Evolutionary conservation across 208 protist genomes (phyloP), one percentile per base, ranked within the genome.

Genomic region (Naegleria gruberi): DNA sequence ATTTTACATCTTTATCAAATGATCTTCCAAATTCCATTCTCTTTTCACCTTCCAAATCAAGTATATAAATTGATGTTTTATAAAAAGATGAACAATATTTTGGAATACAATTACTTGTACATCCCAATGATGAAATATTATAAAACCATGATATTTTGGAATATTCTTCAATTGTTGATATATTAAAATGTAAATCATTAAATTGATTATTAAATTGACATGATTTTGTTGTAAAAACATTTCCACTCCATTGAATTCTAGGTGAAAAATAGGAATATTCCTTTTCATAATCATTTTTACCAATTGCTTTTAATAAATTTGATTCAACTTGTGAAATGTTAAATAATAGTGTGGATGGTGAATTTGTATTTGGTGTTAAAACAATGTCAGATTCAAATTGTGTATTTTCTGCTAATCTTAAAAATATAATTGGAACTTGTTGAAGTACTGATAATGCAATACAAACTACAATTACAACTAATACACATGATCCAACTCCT

Each of bases 401-500:
- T 6, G 42, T 43, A 44, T 41, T 43, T 44, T 83, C 77, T 43
- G 77, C 77, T 26, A 83, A 83, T 83, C 77, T 83, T 44, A 83
- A 44, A 44, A 83, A 83, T 41, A 83, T 83, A 44, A 83, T 83
- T 41, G 77, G 37, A 41, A 83, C 40, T 83, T 83, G 77, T 41
- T 41, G 12, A 17, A 87, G 26, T 7, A 40, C 82, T 3, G 43
- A 34, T 40, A 37, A 40, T 41, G 82, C 42, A 51, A 87, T 30
- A 55, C 17, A 15, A 87, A 87, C 44, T n/a, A n/a, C n/a, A 10
- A 45, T 40, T 41, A 87, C 82, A n/a, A 87, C 82, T 5, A 87
- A 10, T 7, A 87, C 6, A 51, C 82, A 87, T n/a, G 43, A 34
- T 12, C 12, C 12, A 46, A 87, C 19, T 55, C 82, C 82, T 26